These are phyloP conservation scores for Cladorrhinum sp. DNA, from an alignment of 2,329 filamentous ascomycete genomes.

Conservation along the genomic window DNA sequence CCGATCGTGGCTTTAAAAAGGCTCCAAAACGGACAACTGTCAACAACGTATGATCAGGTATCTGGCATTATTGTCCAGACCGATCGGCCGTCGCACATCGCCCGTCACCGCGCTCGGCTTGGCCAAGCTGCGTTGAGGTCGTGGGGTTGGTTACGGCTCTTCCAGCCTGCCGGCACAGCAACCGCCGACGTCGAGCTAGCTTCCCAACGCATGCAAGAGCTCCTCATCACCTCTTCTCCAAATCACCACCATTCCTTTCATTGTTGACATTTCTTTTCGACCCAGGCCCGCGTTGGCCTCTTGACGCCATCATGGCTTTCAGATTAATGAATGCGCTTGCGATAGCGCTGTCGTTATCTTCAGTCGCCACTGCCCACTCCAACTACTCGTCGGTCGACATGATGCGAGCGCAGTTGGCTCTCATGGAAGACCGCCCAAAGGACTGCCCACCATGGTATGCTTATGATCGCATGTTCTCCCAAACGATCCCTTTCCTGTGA, in stretches of 20 bases:
- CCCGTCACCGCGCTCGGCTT: slow-evolving; percentile 3
- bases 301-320: slow-evolving; percentile 39
- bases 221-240: background rate
- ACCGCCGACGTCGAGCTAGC: slow-evolving; percentile 8
- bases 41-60: background rate
- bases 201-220: slow-evolving; percentile 4
- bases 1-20: too few species aligned
- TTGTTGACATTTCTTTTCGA: background rate
- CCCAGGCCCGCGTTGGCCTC: slow-evolving; percentile 7
- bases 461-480: slow-evolving; percentile 50
- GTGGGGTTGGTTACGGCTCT: slow-evolving; percentile 19
- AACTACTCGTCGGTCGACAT: slow-evolving; percentile 62
- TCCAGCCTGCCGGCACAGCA: slow-evolving; percentile 21
- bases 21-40: background rate
- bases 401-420: slow-evolving; percentile 62
- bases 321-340: slow-evolving; percentile 38
- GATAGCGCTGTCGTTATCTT: slow-evolving; percentile 41
- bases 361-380: slow-evolving; percentile 37
- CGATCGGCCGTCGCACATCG: background rate
- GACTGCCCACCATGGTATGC: slow-evolving; percentile 73
- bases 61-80: background rate
- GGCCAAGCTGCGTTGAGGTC: slow-evolving; percentile 14
- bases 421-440: slow-evolving; percentile 70
- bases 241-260: background rate
- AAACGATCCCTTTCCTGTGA: background rate